Evolutionary conservation across 306 rosid species (phyloP).

Genomic region (Cucumis melo): DNA sequence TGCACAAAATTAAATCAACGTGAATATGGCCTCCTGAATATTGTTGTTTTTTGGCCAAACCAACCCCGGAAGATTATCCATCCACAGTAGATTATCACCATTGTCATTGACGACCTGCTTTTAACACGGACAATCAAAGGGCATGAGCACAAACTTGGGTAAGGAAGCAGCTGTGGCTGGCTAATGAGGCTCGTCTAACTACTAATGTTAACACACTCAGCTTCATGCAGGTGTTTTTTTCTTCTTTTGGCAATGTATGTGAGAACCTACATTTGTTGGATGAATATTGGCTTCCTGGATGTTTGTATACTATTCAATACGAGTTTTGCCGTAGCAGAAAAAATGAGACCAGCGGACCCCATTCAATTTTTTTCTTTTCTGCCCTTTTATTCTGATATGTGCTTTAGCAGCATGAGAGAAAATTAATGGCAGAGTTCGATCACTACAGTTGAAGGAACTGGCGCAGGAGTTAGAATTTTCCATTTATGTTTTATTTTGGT

Average conservation of each 20-base stretch:
- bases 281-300: not conserved
- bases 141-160: not conserved
- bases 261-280: not conserved
- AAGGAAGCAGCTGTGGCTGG: not conserved
- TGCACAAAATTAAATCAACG: slow-evolving; percentile 22
- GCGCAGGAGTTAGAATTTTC: too few relatives aligned
- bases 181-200: not conserved
- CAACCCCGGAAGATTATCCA: slow-evolving; percentile 3
- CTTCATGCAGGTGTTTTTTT: not conserved
- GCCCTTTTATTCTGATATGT: not conserved
- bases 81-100: not conserved
- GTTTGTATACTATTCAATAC: not conserved
- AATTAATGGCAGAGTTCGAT: not conserved
- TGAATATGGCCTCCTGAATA: not conserved
- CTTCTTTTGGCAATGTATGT: not conserved
- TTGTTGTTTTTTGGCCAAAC: not conserved
- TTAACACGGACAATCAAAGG: not conserved
- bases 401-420: not conserved
- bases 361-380: not conserved
- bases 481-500: too few relatives aligned
- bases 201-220: not conserved
- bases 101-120: not conserved
- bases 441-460: too few relatives aligned
- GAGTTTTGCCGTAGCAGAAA: not conserved
- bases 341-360: not conserved